Conservation (phyloP, 805 yeast genomes). For the Yarrowia divulgata region DNA sequence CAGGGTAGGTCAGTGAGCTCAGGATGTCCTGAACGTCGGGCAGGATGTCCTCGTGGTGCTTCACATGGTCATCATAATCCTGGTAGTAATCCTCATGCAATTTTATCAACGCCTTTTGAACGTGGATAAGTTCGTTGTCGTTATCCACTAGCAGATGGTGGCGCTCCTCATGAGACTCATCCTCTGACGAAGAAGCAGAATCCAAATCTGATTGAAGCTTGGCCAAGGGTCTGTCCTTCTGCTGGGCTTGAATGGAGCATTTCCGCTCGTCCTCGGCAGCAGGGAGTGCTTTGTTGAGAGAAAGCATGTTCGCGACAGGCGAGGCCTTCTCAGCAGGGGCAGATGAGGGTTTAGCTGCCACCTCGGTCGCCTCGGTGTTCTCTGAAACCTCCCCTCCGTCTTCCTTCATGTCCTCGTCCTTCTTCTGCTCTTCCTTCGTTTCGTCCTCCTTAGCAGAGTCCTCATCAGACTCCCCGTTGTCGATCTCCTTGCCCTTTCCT, state of each 20-base stretch:
- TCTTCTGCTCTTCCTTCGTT: background rate
- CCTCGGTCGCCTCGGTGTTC: background rate
- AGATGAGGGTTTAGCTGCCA: background rate
- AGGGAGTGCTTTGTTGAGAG: constrained; percentile 46
- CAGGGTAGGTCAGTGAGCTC: constrained; percentile 73
- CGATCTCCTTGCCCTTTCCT: constrained; percentile 24
- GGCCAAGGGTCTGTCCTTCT: constrained; percentile 83
- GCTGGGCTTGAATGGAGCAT: constrained; percentile 75
- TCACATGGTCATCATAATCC: constrained; percentile 51
- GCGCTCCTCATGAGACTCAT: constrained; percentile 37
- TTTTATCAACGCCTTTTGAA: constrained; percentile 66
- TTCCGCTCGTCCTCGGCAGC: constrained; percentile 42
- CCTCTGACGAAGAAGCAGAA: constrained; percentile 33
- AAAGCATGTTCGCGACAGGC: constrained; percentile 39
- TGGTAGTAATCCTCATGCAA: constrained; percentile 75
- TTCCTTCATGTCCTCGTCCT: constrained; percentile 8
- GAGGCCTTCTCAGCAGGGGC: constrained; percentile 29
- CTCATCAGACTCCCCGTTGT: constrained; percentile 16
- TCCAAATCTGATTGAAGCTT: constrained; percentile 74
- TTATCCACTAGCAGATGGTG: constrained; percentile 71
- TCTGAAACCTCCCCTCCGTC: background rate
- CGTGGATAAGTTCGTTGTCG: constrained; percentile 73
- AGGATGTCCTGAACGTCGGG: constrained; percentile 52
- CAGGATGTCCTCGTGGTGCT: constrained; percentile 32
- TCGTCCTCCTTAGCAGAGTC: background rate